Percentiles rank a stretch among this genome's conserved stretches.
These are phyloP conservation scores for Hordeum marinum DNA, from an alignment of 176 grass and related monocot species.

Conservation along the genomic window DNA sequence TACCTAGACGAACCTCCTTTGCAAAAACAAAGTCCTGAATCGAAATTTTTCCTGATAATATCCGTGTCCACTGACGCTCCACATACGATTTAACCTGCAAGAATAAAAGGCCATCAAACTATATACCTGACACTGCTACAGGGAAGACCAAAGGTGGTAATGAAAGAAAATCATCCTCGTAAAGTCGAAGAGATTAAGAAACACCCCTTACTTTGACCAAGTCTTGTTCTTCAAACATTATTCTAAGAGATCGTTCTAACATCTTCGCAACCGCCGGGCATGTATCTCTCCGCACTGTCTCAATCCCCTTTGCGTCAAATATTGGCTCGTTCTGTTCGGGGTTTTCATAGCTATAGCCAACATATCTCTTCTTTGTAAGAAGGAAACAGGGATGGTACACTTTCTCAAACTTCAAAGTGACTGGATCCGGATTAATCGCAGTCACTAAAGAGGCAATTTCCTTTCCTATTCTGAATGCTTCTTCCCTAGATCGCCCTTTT, in stretches of 20 bases:
- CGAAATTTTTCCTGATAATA: conserved; percentile 82
- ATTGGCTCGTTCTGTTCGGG: conserved; percentile 61
- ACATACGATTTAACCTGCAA: conserved; percentile 80
- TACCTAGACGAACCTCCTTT: conserved; percentile 82
- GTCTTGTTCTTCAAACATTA: conserved; percentile 89
- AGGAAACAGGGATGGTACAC: conserved; percentile 94
- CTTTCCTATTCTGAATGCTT: conserved; percentile 88
- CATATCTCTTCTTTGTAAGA: conserved; percentile 97
- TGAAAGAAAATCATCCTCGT: conserved; percentile 6
- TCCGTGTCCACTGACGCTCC: conserved; percentile 76
- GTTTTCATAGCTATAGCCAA: conserved; percentile 93
- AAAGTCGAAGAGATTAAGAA: conserved; percentile 14
- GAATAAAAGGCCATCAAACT: conserved; percentile 14
- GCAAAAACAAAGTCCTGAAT: conserved; percentile 91
- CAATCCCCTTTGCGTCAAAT: conserved; percentile 96
- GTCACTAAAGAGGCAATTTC: conserved; percentile 85
- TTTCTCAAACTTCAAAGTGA: conserved; percentile 91
- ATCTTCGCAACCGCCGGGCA: conserved; percentile 88
- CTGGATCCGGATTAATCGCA: conserved; percentile 74
- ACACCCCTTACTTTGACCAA: conserved; percentile 53
- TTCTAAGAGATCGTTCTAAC: conserved; percentile 82
- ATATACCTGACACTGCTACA: neutral
- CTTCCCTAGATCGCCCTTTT: conserved; percentile 77
- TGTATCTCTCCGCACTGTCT: conserved; percentile 92
- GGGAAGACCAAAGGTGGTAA: neutral